Percentiles rank a stretch among this genome's conserved stretches.
These are phyloP conservation scores for Phytophthora citrophthora DNA, from an alignment of 352 stramenopile genomes.

Conservation along the genomic window DNA sequence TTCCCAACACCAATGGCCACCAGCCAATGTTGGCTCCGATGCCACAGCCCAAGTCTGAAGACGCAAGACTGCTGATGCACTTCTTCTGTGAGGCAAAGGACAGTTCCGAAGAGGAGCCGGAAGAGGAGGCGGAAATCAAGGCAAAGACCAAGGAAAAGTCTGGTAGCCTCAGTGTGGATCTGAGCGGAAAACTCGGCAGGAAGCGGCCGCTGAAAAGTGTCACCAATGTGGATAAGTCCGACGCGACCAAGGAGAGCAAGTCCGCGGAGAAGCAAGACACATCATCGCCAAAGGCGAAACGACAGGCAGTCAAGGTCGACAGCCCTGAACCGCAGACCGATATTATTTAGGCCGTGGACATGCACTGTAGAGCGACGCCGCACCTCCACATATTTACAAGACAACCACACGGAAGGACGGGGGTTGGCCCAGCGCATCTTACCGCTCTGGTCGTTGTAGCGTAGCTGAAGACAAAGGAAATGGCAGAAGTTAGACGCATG, in stretches of 20 bases:
- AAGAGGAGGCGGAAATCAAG: slow-evolving; percentile 14
- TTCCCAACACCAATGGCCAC: slow-evolving; percentile 34
- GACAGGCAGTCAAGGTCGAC: slow-evolving; percentile 48
- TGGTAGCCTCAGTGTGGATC: slow-evolving; percentile 34
- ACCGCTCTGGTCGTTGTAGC: slow-evolving; percentile 38
- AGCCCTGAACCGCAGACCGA: slow-evolving; percentile 27
- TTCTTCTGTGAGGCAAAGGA: slow-evolving; percentile 77
- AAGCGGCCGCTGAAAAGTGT: slow-evolving; percentile 59
- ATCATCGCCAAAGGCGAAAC: slow-evolving; percentile 43
- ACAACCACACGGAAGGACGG: slow-evolving; percentile 28
- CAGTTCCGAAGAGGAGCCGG: slow-evolving; percentile 32
- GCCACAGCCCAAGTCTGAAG: slow-evolving; percentile 55
- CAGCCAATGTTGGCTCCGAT: slow-evolving; percentile 24
- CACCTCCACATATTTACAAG: slow-evolving; percentile 41
- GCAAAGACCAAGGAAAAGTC: slow-evolving; percentile 10
- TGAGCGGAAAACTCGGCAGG: slow-evolving; percentile 56
- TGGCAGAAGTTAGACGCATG: slow-evolving; percentile 37
- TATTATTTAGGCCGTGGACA: slow-evolving; percentile 53
- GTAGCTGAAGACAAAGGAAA: slow-evolving; percentile 37
- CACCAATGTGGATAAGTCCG: slow-evolving; percentile 9
- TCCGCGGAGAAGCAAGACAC: slow-evolving; percentile 13
- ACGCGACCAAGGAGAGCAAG: slow-evolving; percentile 9
- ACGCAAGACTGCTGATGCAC: slow-evolving; percentile 77
- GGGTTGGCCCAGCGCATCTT: slow-evolving; percentile 22
- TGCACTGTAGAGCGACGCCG: slow-evolving; percentile 26